phyloP scores from a whole-genome alignment of 805 yeast genomes.

The Scheffersomyces ergatensis region DNA sequence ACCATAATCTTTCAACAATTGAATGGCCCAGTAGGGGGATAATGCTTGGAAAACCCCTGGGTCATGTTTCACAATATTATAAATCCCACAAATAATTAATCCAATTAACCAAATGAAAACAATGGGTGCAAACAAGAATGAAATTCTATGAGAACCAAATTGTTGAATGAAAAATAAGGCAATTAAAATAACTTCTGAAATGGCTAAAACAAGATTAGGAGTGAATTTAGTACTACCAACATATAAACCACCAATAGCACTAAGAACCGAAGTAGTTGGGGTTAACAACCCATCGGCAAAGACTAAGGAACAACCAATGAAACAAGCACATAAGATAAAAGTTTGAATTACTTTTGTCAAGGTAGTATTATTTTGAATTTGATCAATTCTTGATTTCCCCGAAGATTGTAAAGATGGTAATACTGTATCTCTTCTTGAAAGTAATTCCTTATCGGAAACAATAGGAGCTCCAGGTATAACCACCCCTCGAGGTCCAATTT shows the following conservation, averaged over 20 bases:
- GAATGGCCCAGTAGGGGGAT: slow-evolving; percentile 51
- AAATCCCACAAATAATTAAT: slow-evolving; percentile 44
- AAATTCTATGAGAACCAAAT: slow-evolving; percentile 49
- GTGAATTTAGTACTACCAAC: slow-evolving; percentile 50
- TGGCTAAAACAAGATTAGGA: slow-evolving; percentile 42
- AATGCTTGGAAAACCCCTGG: slow-evolving; percentile 47
- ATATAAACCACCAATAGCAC: slow-evolving; percentile 56
- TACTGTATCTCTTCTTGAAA: slow-evolving; percentile 38
- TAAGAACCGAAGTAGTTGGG: slow-evolving; percentile 60
- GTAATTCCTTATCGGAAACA: slow-evolving; percentile 23
- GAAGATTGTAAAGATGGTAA: slow-evolving; percentile 18
- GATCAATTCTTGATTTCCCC: slow-evolving; percentile 10
- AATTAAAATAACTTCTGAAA: slow-evolving; percentile 48
- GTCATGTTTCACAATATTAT: slow-evolving; percentile 38
- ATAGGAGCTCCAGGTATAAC: slow-evolving; percentile 38
- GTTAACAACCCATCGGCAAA: slow-evolving; percentile 61
- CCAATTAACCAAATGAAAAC: slow-evolving; percentile 50
- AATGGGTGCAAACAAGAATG: slow-evolving; percentile 53
- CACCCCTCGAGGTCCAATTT: slow-evolving; percentile 46
- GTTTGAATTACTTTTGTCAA: slow-evolving; percentile 27
- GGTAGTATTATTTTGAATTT: slow-evolving; percentile 17
- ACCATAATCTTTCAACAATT: slow-evolving; percentile 37
- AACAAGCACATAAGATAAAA: slow-evolving; percentile 34
- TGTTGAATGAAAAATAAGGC: slow-evolving; percentile 46
- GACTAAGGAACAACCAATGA: slow-evolving; percentile 56